Percentiles rank a stretch among this genome's conserved stretches.
These are phyloP conservation scores for Pleurotus platypus DNA, from an alignment of 768 basidiomycete genomes.

Conservation along the genomic window DNA sequence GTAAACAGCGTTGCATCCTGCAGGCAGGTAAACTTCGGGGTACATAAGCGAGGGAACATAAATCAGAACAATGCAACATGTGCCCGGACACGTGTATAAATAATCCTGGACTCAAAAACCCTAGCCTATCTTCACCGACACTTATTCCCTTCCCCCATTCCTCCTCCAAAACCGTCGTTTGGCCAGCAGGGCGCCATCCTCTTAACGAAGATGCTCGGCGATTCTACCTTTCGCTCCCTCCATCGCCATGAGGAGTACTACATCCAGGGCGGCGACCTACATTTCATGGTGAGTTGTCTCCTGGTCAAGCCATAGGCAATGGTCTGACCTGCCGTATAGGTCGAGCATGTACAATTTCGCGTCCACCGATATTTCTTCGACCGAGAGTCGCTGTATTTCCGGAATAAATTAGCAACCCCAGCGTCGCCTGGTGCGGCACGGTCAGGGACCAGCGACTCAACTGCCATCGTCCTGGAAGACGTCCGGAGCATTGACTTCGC, in stretches of 20 bases:
- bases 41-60: slow-evolving; percentile 15
- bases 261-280: slow-evolving; percentile 47
- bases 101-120: slow-evolving; percentile 28
- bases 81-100: slow-evolving; percentile 24
- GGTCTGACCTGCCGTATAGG: slow-evolving; percentile 30
- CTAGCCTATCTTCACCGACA: slow-evolving; percentile 27
- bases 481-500: slow-evolving; percentile 36
- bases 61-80: slow-evolving; percentile 20
- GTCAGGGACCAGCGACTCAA: slow-evolving; percentile 33
- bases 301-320: slow-evolving; percentile 25
- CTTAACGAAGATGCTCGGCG: slow-evolving; percentile 12
- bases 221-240: slow-evolving; percentile 5
- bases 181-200: slow-evolving; percentile 16
- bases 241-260: slow-evolving; percentile 38
- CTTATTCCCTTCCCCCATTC: slow-evolving; percentile 27
- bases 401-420: slow-evolving; percentile 26
- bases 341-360: slow-evolving; percentile 47
- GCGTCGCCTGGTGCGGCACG: slow-evolving; percentile 27
- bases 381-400: slow-evolving; percentile 45
- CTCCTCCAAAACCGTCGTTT: slow-evolving; percentile 25
- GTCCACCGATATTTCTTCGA: slow-evolving; percentile 56
- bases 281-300: slow-evolving; percentile 43
- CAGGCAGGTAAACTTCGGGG: slow-evolving; percentile 7
- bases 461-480: slow-evolving; percentile 41
- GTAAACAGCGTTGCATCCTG: slow-evolving; percentile 7